Conservation (phyloP, 208 protist genomes). For the Acanthamoeba divionensis region DNA sequence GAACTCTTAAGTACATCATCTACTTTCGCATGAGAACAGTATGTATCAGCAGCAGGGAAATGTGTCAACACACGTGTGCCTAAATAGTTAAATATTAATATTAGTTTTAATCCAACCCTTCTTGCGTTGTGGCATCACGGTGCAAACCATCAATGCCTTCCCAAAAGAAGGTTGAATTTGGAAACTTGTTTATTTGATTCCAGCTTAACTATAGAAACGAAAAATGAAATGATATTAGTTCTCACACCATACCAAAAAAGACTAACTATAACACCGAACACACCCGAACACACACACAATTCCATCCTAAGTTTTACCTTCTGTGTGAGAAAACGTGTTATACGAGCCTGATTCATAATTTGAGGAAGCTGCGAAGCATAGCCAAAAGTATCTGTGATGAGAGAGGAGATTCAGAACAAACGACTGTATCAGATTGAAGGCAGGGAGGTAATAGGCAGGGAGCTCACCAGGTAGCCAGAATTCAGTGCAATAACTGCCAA, state of each 20-base stretch:
- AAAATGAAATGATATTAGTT: background rate
- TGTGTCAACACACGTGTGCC: slow-evolving; percentile 70
- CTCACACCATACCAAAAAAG: background rate
- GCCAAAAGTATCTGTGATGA: slow-evolving; percentile 71
- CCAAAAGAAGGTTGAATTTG: slow-evolving; percentile 74
- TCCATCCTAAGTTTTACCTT: slow-evolving; percentile 48
- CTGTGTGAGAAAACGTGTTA: slow-evolving; percentile 74
- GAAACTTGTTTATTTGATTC: slow-evolving; percentile 77
- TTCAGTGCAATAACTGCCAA: slow-evolving; percentile 64
- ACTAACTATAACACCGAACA: background rate
- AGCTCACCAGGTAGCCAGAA: slow-evolving; percentile 62
- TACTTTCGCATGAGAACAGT: slow-evolving; percentile 60
- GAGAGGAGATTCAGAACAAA: background rate
- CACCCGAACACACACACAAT: background rate
- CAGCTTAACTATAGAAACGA: slow-evolving; percentile 55
- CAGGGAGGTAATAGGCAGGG: background rate
- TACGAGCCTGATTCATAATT: slow-evolving; percentile 63
- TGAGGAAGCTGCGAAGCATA: slow-evolving; percentile 73
- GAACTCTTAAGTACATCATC: slow-evolving; percentile 62
- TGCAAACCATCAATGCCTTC: slow-evolving; percentile 65
- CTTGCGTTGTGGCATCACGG: too few relatives aligned
- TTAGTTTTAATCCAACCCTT: too few relatives aligned
- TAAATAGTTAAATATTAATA: too few relatives aligned
- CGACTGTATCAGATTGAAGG: background rate
- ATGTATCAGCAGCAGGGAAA: slow-evolving; percentile 79